Percentiles rank a stretch among this genome's conserved stretches.
phyloP scores from a whole-genome alignment of 2,329 filamentous ascomycete genomes.

The Aureobasidium sp. region DNA sequence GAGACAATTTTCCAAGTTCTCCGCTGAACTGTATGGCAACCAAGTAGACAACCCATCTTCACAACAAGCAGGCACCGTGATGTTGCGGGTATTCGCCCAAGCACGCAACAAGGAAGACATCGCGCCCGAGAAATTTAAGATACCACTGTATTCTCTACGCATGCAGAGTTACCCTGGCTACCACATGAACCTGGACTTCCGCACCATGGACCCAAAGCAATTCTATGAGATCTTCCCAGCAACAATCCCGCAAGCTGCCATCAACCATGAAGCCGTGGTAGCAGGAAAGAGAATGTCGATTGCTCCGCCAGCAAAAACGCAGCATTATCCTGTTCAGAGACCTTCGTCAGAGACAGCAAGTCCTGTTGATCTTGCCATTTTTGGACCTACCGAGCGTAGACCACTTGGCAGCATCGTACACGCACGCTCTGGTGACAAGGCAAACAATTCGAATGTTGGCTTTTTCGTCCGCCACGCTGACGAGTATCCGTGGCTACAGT shows the following conservation, averaged over 20 bases:
- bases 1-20: slow-evolving; percentile 23
- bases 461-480: slow-evolving; percentile 35
- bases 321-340: slow-evolving; percentile 16
- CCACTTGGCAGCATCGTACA: slow-evolving; percentile 35
- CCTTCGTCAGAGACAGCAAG: slow-evolving; percentile 27
- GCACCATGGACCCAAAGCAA: slow-evolving; percentile 21
- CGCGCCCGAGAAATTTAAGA: slow-evolving; percentile 25
- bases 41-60: slow-evolving; percentile 29
- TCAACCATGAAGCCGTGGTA: slow-evolving; percentile 22
- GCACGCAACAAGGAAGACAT: slow-evolving; percentile 24
- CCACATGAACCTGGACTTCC: slow-evolving; percentile 26
- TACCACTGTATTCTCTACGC: slow-evolving; percentile 24
- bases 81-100: slow-evolving; percentile 35
- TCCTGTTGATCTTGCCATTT: slow-evolving; percentile 26
- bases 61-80: slow-evolving; percentile 31
- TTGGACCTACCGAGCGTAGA: slow-evolving; percentile 31
- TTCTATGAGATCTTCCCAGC: slow-evolving; percentile 21
- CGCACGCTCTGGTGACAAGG: slow-evolving; percentile 31
- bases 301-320: slow-evolving; percentile 7
- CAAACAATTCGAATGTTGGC: slow-evolving; percentile 30
- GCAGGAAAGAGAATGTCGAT: neutral
- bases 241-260: slow-evolving; percentile 25
- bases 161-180: slow-evolving; percentile 30
- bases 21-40: slow-evolving; percentile 23
- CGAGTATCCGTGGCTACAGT: slow-evolving; percentile 30